Base-by-base conservation (phyloP, 2,329 filamentous ascomycete genomes). In the Capronia americana region DNA sequence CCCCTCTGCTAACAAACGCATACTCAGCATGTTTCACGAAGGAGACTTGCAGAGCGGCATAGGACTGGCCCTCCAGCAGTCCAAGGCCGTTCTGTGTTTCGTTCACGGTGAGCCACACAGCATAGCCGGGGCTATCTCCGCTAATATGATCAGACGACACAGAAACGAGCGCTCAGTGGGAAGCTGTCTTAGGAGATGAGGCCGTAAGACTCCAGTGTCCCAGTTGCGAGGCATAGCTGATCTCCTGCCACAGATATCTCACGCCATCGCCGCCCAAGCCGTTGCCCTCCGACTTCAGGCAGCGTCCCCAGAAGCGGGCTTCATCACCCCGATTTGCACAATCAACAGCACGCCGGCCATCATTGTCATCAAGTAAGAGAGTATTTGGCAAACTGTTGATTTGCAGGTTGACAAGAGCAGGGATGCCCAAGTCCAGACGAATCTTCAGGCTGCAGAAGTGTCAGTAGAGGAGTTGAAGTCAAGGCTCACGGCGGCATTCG, bases 21-120 rank as follows among this genome's bases (percentile, higher is more conserved):
- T 10, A 26, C 17, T 44, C 14, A 51, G 23, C 10, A 93, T 96
- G 89, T 97, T 97, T 79, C 93, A 93, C 77, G 75, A 88, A 67
- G 93, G 93, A 20, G 88, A 87, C 67, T 79, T 97, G 23, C 91
- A 96, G 73, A 89, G 90, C 73, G 93, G 92, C 65, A 96, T 97
- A 72, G 84, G 86, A 34, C 82, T 86, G 23, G 92, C 93, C 12
- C 84, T 97, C 6, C 85, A 87, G 67, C 84, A 93, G 76, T 82
- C 87, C 66, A 96, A 94, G 78, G 84, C 90, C 20, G 91, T 97
- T 0, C 86, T 91, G 32, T 96, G 92, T 79, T 96, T 97, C 78
- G 89, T 97, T 34, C 87, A 88, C 74, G 90, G 92, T 92, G 78
- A 71, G 82, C 56, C 53, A 53, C 20, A 14, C 34, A 30, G 57